phyloP scores from a whole-genome alignment of 176 grass and related monocot genomes.

The Phyllostachys edulis region DNA sequence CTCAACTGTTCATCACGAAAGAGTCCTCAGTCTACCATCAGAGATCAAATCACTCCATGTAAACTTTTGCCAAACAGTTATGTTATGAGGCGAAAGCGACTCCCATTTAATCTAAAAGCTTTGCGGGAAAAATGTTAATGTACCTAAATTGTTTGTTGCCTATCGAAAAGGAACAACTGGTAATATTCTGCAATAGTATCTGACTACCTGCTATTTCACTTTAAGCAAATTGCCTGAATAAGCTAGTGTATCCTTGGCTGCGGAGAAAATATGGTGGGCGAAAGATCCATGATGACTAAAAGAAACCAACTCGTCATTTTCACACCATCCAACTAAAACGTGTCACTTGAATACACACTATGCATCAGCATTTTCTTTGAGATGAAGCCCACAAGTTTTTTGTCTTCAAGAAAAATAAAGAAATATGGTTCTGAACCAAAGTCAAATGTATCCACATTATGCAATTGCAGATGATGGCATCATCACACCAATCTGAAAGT shows the following conservation, averaged over 20 bases:
- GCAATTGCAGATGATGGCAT: background rate
- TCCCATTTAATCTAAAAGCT: background rate
- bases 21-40: background rate
- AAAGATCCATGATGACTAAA: background rate
- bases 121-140: background rate
- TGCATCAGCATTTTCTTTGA: background rate
- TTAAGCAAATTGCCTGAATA: background rate
- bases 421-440: background rate
- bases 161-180: background rate
- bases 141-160: background rate
- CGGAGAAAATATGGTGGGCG: too few relatives aligned
- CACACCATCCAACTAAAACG: background rate
- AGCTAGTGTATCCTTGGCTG: too few relatives aligned
- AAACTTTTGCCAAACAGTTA: too few relatives aligned
- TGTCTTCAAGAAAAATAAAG: background rate
- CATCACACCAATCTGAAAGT: constrained; percentile 1
- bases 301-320: background rate
- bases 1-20: background rate
- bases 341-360: background rate
- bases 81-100: background rate
- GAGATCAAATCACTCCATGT: constrained; percentile 13
- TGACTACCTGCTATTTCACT: background rate
- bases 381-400: background rate
- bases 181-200: background rate
- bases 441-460: background rate